Base-by-base conservation (phyloP, 495 filamentous ascomycete species). In the Ramalina peruviana region DNA sequence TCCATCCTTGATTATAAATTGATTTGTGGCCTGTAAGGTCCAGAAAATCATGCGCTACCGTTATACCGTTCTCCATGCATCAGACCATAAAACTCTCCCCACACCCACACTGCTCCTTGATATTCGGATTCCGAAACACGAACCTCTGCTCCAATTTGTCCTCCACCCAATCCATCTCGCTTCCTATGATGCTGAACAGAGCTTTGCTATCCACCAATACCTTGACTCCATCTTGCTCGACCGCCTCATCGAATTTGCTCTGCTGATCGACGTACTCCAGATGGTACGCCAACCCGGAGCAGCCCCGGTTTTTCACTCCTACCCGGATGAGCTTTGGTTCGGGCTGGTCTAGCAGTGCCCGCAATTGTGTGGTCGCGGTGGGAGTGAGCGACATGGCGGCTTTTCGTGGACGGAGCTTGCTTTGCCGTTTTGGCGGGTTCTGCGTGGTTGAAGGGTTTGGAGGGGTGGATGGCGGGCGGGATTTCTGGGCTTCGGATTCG, bases 111-210 rank as follows among this genome's bases (percentile, higher is more conserved):
- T 92, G 76, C 61, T 93, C 90, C 80, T 94, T 97, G 60, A 96
- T 96, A 62, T 98, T 98, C 27, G 92, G 92, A 67, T 98, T 98
- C 60, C 78, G 78, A 66, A 98, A 98, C 52, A 94, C 80, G 69
- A 98, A 98, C 58, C 83, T 72, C 60, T 82, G 74, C 62, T 79
- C 93, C 58, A 98, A 62, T 66, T 90, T 93, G 59, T 96, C 93
- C 66, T 97, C 89, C 3, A 90, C 77, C 90, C 89, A 98, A 61
- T 98, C 92, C 92, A 98, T 98, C 72, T 97, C 92, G 58, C 85
- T 95, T 9, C 93, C 92, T 63, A 98, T 94, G 40, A 98, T 95
- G 61, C 86, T 95, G 58, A 98, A 92, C 51, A 98, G 69, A 52
- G 92, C 92, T 68, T 95, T 97, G 68, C 84, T 88, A 67, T 98